A percentile compares a stretch with the other conserved stretches of the same genome.
phyloP scores from a whole-genome alignment of 2,329 filamentous ascomycete genomes.

The Aspergillus aculeatinus region DNA sequence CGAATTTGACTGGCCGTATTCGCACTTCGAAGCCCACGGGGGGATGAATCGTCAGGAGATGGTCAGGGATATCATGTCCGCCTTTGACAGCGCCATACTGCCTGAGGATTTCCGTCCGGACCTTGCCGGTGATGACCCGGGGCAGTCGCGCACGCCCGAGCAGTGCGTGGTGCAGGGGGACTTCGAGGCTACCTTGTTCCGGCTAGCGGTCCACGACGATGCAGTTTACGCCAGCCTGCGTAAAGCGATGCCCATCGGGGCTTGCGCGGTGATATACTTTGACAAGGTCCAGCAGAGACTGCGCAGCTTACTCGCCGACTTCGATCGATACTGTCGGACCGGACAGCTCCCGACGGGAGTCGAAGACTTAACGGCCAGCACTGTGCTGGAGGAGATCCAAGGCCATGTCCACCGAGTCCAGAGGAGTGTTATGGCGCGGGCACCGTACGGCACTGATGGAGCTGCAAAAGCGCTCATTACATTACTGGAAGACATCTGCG shows the following conservation, averaged over 20 bases:
- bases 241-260: constrained; percentile 43
- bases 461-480: constrained; percentile 40
- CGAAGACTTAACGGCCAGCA: constrained; percentile 27
- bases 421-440: constrained; percentile 33
- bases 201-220: constrained; percentile 46
- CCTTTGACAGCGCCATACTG: constrained; percentile 41
- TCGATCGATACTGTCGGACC: constrained; percentile 41
- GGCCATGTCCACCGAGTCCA: constrained; percentile 32
- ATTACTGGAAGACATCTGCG: constrained; percentile 38
- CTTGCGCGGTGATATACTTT: constrained; percentile 45
- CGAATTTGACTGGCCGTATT: constrained; percentile 37
- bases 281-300: constrained; percentile 42
- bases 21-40: constrained; percentile 26
- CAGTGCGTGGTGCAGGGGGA: constrained; percentile 48
- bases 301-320: constrained; percentile 36
- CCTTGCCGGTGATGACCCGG: constrained; percentile 34
- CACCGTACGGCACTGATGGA: constrained; percentile 38
- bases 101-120: constrained; percentile 45
- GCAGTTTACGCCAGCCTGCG: constrained; percentile 43
- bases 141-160: constrained; percentile 35
- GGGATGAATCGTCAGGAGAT: constrained; percentile 41
- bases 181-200: constrained; percentile 47
- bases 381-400: constrained; percentile 34
- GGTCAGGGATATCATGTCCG: constrained; percentile 47
- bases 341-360: constrained; percentile 26